phyloP scores from a whole-genome alignment of 1,284 basidiomycete species.

The Grifola frondosa region DNA sequence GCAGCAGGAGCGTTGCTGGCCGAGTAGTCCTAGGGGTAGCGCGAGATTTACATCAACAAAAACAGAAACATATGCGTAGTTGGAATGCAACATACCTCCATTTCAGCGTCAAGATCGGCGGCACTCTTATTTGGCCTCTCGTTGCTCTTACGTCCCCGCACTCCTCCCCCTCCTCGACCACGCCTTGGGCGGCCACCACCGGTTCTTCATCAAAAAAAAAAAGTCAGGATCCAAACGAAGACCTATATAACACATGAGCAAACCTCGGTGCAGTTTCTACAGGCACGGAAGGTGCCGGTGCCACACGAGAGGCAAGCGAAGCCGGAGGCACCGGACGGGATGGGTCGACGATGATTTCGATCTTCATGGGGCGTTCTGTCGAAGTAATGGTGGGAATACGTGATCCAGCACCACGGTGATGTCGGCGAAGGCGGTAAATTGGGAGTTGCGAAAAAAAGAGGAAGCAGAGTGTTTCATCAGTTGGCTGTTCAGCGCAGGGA shows the following conservation, averaged over 20 bases:
- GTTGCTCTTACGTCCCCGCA: slow-evolving; percentile 61
- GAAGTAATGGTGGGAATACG: slow-evolving; percentile 17
- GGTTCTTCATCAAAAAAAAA: slow-evolving; percentile 22
- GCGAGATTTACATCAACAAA: not conserved
- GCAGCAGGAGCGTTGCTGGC: slow-evolving; percentile 45
- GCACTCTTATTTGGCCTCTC: slow-evolving; percentile 67
- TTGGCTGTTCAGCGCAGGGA: slow-evolving; percentile 55
- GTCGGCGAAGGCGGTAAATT: slow-evolving; percentile 4
- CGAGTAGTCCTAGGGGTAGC: slow-evolving; percentile 60
- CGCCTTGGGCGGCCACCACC: slow-evolving; percentile 47
- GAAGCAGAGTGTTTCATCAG: slow-evolving; percentile 48
- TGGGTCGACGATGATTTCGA: slow-evolving; percentile 95
- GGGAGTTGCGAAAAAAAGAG: slow-evolving; percentile 20
- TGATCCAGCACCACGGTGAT: slow-evolving; percentile 10
- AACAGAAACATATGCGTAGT: not conserved
- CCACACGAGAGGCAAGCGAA: slow-evolving; percentile 69
- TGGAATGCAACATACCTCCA: slow-evolving; percentile 62
- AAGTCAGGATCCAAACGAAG: slow-evolving; percentile 3
- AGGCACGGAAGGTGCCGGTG: slow-evolving; percentile 51
- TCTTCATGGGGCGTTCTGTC: slow-evolving; percentile 96
- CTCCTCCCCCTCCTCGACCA: slow-evolving; percentile 48
- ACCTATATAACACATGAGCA: slow-evolving; percentile 22
- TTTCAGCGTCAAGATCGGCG: slow-evolving; percentile 80
- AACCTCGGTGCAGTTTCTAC: slow-evolving; percentile 47
- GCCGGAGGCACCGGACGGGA: slow-evolving; percentile 60